Percentiles rank a stretch among this genome's conserved stretches.
Conservation (phyloP, 192 early-diverging fungal genomes). For the Coemansia sp. region DNA sequence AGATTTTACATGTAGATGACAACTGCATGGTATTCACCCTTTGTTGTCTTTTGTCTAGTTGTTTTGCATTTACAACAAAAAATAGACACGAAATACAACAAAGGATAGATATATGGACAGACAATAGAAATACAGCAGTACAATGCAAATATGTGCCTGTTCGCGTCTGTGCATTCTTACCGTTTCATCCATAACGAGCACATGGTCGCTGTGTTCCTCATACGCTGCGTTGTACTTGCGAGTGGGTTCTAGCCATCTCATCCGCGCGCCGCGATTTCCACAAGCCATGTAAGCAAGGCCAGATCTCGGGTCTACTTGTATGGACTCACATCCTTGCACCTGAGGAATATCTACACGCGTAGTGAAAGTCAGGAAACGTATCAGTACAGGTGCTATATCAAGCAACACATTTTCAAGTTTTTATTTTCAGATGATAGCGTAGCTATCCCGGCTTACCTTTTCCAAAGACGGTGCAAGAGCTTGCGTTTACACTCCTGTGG, state of each 20-base stretch:
- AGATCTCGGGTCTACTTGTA: constrained; percentile 56
- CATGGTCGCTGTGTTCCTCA: constrained; percentile 38
- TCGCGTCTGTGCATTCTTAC: constrained; percentile 26
- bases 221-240: constrained; percentile 12
- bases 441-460: constrained; percentile 22
- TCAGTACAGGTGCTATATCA: no score
- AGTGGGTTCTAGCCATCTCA: constrained; percentile 51
- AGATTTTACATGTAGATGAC: background rate
- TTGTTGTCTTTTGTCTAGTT: background rate
- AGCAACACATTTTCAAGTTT: no score
- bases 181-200: constrained; percentile 56
- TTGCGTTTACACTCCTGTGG: constrained; percentile 33
- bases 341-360: constrained; percentile 26
- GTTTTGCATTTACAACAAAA: background rate
- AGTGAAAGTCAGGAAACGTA: no score
- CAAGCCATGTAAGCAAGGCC: constrained; percentile 61
- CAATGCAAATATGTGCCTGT: background rate
- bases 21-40: no score
- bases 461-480: constrained; percentile 38
- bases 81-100: background rate
- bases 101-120: background rate
- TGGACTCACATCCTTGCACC: constrained; percentile 61
- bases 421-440: no score
- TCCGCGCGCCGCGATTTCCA: constrained; percentile 50
- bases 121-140: background rate